Evolutionary conservation across 345 rosid species (phyloP), one percentile per base, ranked within the genome.

Genomic region (Eucalyptus polybractea): DNA sequence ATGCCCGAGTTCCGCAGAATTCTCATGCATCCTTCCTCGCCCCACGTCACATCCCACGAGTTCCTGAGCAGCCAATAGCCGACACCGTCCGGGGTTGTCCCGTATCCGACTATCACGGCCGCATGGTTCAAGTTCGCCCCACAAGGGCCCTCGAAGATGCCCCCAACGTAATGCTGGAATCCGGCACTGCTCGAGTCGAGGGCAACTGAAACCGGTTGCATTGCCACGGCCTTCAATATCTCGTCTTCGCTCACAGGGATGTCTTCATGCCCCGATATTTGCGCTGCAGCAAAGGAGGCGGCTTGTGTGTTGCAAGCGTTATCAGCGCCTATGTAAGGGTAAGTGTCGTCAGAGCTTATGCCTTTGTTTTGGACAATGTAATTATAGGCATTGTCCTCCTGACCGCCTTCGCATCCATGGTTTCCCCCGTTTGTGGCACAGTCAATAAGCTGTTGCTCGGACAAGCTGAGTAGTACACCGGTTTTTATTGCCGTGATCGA

Each of bases 371-470:
- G 4, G 7, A 89, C 86, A 27, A 94, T 91, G 87, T 90, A 93
- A 21, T 90, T 50, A 13, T 92, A 92, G 14, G 94, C 95, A 37
- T 91, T 42, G 4, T 91, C 90, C 93, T 90, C 89, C 22, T 47
- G 89, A 60, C 93, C 93, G 49, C 95, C 95, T 1, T 65, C 11
- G 62, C 95, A 95, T 87, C 97, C 97, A 37, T 91, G 86, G 13
- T 93, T 92, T 92, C 6, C 80, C 88, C 29, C 90, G 37, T 65
- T 65, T 65, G 19, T 89, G 85, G 86, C 91, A 51, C 97, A 96
- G 19, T 95, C 96, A 40, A 95, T 90, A 27, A 96, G 91, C 89
- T 95, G 93, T 88, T 95, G 97, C 88, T 94, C 97, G 1, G 97
- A 95, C 29, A 96, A 60, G 1, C 93, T 81, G 13, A 90, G 33